Conservation (phyloP, 2,329 filamentous ascomycete genomes). For the Rutstroemia sp. region DNA sequence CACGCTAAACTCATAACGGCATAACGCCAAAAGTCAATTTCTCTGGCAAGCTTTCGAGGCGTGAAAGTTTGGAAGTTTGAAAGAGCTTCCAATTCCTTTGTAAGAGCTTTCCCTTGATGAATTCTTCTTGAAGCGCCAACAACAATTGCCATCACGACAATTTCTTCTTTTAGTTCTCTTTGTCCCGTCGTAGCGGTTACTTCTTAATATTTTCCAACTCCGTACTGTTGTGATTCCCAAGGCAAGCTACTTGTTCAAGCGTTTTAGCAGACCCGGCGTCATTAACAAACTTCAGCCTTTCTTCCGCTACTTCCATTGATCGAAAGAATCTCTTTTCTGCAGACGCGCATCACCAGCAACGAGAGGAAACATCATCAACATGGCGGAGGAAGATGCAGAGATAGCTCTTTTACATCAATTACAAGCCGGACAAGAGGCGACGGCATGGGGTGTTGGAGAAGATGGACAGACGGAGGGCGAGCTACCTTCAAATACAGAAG, state of each 20-base stretch:
- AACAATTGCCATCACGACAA: neutral
- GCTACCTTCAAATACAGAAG: slow-evolving; percentile 30
- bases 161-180: neutral
- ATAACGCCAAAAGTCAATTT: neutral
- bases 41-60: neutral
- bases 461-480: slow-evolving; percentile 25
- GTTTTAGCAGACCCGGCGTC: neutral
- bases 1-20: neutral
- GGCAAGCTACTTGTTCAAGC: neutral
- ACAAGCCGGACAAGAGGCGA: slow-evolving; percentile 29
- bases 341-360: neutral
- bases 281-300: neutral
- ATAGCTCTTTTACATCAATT: slow-evolving; percentile 32
- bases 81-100: neutral
- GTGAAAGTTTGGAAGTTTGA: neutral
- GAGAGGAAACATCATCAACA: slow-evolving; percentile 14
- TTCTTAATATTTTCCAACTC: neutral
- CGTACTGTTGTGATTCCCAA: neutral
- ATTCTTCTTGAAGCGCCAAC: neutral
- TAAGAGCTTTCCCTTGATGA: neutral
- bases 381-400: slow-evolving; percentile 32
- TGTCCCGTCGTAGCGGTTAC: neutral
- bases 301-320: neutral
- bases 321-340: neutral
- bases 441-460: slow-evolving; percentile 25